Base-by-base conservation (phyloP, 1,139 yeast species). In the Candida buenavistaensis region DNA sequence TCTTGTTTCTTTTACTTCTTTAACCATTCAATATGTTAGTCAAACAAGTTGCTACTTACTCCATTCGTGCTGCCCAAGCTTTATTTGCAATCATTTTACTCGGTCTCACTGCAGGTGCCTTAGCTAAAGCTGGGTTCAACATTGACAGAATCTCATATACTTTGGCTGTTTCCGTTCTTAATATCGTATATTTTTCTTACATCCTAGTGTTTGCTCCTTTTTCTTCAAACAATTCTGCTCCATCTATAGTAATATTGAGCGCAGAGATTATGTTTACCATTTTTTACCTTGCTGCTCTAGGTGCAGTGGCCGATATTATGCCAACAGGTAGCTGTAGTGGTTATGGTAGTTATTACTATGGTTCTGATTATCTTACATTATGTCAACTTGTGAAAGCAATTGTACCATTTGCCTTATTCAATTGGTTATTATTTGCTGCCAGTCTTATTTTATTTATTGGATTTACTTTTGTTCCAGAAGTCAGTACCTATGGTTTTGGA, bases 331-430 rank as follows among this genome's bases (percentile, higher is more conserved):
- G 31, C 24, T 62, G 68, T 44, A 19, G 17, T 29, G 13, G 13
- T 22, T 27, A 32, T 24, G 30, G 14, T 13, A 9, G 32, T 4
- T 14, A n/a, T 13, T 11, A 5, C 9, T 23, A 13, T 15, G 10
- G n/a, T 19, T 23, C 23, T 14, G 31, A 11, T 15, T 10, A 21
- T 3, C 23, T 8, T 19, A 14, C 28, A 16, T 36, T 48, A 30
- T 64, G 70, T 44, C 38, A 39, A 24, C 17, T 51, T 5, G 55
- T 55, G 6, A 56, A 63, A 44, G 65, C 65, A 1, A 36, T 52
- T 11, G 51, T 60, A 38, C 62, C 65, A 2, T 52, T 64, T 38
- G 48, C 58, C 0, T 53, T 64, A 23, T 38, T 64, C 30, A 45
- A 48, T 23, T 64, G 64, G 62, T 17, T 62, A 5, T 42, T 57